phyloP scores from a whole-genome alignment of 2,329 filamentous ascomycete genomes.

The Tothia fuscella region DNA sequence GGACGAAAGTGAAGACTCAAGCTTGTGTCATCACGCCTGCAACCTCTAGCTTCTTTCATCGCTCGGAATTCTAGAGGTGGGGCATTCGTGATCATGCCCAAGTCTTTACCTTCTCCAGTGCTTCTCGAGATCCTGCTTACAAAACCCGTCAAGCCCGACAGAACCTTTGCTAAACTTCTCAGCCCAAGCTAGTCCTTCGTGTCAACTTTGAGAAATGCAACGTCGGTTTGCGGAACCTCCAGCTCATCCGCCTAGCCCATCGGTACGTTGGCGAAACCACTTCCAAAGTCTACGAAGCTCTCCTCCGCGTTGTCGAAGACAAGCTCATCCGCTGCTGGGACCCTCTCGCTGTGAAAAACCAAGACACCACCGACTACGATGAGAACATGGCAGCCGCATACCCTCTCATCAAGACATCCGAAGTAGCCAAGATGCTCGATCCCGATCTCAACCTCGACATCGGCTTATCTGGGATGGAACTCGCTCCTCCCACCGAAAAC shows the following conservation, averaged over 20 bases:
- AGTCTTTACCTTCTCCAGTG: too few relatives aligned
- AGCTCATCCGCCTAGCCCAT: slow-evolving; percentile 60
- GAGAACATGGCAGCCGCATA: slow-evolving; percentile 20
- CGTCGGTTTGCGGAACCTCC: slow-evolving; percentile 69
- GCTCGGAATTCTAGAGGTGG: too few relatives aligned
- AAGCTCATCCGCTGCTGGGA: slow-evolving; percentile 56
- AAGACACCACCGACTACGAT: slow-evolving; percentile 17
- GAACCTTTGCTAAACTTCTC: slow-evolving; percentile 5
- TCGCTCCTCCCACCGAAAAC: slow-evolving; percentile 17
- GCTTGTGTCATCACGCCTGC: too few relatives aligned
- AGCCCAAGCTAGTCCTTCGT: slow-evolving; percentile 52
- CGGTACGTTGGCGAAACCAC: slow-evolving; percentile 62
- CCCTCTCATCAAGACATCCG: slow-evolving; percentile 25
- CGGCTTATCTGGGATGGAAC: slow-evolving; percentile 15
- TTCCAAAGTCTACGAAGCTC: slow-evolving; percentile 62
- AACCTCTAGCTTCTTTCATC: too few relatives aligned
- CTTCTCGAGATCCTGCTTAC: too few relatives aligned
- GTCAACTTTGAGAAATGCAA: slow-evolving; percentile 78
- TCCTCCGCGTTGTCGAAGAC: slow-evolving; percentile 59
- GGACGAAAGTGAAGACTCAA: too few relatives aligned
- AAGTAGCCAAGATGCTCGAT: slow-evolving; percentile 30
- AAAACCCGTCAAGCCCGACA: not conserved
- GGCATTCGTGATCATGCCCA: too few relatives aligned
- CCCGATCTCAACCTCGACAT: slow-evolving; percentile 28
- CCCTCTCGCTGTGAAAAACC: slow-evolving; percentile 27